Evolutionary conservation across 345 rosid species (phyloP).

Genomic region (Durio zibethinus): DNA sequence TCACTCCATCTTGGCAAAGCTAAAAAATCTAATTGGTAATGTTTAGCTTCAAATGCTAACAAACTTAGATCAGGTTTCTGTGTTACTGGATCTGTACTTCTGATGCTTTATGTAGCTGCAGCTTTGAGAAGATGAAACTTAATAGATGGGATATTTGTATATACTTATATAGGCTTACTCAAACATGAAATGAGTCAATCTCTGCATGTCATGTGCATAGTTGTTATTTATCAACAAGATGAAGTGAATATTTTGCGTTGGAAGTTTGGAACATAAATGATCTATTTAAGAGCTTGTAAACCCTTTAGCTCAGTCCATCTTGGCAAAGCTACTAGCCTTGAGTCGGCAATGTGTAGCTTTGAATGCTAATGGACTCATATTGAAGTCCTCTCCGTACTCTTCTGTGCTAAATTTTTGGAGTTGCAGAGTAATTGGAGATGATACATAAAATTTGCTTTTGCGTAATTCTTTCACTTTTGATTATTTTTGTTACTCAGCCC

Average conservation of each 20-base stretch:
- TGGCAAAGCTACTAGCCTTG: constrained; percentile 52
- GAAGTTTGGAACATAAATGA: not conserved
- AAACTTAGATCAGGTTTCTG: not conserved
- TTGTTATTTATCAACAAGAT: not conserved
- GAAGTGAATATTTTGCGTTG: not conserved
- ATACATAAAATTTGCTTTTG: not conserved
- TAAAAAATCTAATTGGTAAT: not conserved
- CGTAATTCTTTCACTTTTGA: not conserved
- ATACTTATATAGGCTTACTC: no score
- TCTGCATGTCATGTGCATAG: not conserved
- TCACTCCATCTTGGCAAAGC: not conserved
- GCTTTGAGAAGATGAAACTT: not conserved
- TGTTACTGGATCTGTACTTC: not conserved
- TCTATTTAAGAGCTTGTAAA: not conserved
- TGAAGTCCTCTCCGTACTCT: constrained; percentile 10
- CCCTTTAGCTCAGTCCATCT: constrained; percentile 40
- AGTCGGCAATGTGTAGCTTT: constrained; percentile 35
- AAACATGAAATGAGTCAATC: no score
- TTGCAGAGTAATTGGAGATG: constrained; percentile 25
- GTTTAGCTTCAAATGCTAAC: not conserved
- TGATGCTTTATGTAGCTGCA: not conserved
- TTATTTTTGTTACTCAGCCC: not conserved
- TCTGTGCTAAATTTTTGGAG: constrained; percentile 17
- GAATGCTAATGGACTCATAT: constrained; percentile 52
- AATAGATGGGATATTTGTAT: no score